Percentiles rank a stretch among this genome's conserved stretches.
These are phyloP conservation scores for Entonaema liquescens DNA, from an alignment of 495 filamentous ascomycete genomes.

Conservation along the genomic window DNA sequence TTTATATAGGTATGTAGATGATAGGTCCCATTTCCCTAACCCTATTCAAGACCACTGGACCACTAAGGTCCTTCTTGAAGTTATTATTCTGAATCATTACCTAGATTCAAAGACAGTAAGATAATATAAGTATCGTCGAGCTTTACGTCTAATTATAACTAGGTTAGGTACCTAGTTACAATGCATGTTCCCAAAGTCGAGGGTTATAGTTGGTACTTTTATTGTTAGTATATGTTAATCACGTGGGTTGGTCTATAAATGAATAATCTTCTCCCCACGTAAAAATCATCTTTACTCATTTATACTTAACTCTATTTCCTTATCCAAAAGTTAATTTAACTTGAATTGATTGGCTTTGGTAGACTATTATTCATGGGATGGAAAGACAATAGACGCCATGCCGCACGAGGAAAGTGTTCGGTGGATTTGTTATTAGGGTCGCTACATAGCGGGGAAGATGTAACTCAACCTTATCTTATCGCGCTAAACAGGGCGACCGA, in stretches of 20 bases:
- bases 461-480: conserved; percentile 25
- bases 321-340: background rate
- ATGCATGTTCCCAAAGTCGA: background rate
- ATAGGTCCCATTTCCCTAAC: background rate
- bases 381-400: background rate
- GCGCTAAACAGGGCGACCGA: background rate
- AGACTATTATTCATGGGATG: background rate
- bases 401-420: background rate
- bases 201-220: background rate
- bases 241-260: background rate
- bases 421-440: background rate
- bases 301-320: background rate
- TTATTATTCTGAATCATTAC: background rate
- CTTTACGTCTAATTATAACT: background rate
- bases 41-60: background rate
- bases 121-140: background rate
- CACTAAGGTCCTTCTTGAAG: background rate
- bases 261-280: background rate
- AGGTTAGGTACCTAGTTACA: too few species aligned
- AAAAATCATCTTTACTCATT: background rate
- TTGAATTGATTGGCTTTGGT: background rate
- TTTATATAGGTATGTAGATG: background rate
- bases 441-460: background rate
- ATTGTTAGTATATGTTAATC: background rate
- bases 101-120: background rate